phyloP scores from a whole-genome alignment of 2,329 filamentous ascomycete genomes.

The Pseudocercospora cruenta region DNA sequence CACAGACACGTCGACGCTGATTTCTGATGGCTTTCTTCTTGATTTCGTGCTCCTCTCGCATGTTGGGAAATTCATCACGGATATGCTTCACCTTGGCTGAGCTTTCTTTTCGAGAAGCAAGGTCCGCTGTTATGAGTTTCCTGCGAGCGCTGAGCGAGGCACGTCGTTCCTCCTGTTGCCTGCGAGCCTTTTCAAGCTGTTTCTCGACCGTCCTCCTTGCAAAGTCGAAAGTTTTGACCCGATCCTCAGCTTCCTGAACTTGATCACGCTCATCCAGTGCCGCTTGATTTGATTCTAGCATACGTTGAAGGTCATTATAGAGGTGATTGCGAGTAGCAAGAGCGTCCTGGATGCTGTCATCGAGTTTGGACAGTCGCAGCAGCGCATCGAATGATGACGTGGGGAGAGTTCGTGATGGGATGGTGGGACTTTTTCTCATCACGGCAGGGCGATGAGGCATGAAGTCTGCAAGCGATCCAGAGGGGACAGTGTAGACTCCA shows the following conservation, averaged over 20 bases:
- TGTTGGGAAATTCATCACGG: conserved; percentile 53
- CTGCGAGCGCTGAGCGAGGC: conserved; percentile 68
- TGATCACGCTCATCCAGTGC: conserved; percentile 41
- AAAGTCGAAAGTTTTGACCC: conserved; percentile 49
- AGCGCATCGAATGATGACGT: conserved; percentile 86
- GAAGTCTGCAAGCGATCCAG: conserved; percentile 33
- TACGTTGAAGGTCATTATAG: conserved; percentile 72
- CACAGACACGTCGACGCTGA: conserved; percentile 86
- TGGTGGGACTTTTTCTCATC: neutral
- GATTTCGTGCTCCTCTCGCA: conserved; percentile 36
- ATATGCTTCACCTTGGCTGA: conserved; percentile 58
- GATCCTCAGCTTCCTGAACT: conserved; percentile 49
- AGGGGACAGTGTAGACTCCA: conserved; percentile 71
- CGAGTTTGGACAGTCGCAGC: conserved; percentile 84
- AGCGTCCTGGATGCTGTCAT: conserved; percentile 89
- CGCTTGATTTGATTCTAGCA: conserved; percentile 45
- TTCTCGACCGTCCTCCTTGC: conserved; percentile 67
- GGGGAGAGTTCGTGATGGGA: conserved; percentile 47
- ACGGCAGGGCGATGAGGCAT: conserved; percentile 32
- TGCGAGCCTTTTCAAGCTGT: conserved; percentile 63
- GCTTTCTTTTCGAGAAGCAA: conserved; percentile 32
- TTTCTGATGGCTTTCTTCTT: conserved; percentile 71
- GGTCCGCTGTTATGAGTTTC: conserved; percentile 64
- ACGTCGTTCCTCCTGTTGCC: conserved; percentile 68
- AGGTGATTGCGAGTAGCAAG: conserved; percentile 74